Percentiles rank a stretch among this genome's conserved stretches.
Evolutionary conservation across 306 rosid genomes (phyloP).

Genomic region (Gynostemma pentaphyllum): DNA sequence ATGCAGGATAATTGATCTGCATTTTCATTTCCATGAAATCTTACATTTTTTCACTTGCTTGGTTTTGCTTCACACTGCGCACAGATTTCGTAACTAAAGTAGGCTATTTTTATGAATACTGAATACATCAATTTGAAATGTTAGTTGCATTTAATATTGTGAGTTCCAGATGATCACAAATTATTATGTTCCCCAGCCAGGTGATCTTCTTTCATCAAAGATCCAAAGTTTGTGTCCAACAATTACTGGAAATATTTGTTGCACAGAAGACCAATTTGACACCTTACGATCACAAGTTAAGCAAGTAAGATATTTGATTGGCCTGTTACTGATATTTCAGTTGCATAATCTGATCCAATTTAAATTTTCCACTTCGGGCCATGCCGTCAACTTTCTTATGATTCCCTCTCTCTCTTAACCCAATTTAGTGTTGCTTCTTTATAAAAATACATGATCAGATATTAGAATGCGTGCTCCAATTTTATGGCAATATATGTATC

Average conservation of each 20-base stretch:
- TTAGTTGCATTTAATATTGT: constrained; percentile 10
- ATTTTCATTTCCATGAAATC: background rate
- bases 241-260: constrained; percentile 80
- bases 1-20: background rate
- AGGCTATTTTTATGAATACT: background rate
- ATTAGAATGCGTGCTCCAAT: background rate
- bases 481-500: background rate
- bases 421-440: background rate
- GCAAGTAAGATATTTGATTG: constrained; percentile 44
- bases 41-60: background rate
- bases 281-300: constrained; percentile 74
- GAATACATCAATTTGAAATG: background rate
- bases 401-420: background rate
- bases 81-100: background rate
- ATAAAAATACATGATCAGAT: background rate
- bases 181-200: constrained; percentile 59
- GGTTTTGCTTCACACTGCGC: background rate
- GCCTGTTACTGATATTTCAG: background rate
- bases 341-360: background rate
- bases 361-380: background rate
- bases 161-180: constrained; percentile 11
- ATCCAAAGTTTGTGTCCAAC: constrained; percentile 95
- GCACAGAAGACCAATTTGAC: constrained; percentile 85
- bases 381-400: background rate
- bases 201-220: constrained; percentile 83